Evolutionary conservation across 345 rosid species (phyloP).

Genomic region (Cardiospermum halicacabum): DNA sequence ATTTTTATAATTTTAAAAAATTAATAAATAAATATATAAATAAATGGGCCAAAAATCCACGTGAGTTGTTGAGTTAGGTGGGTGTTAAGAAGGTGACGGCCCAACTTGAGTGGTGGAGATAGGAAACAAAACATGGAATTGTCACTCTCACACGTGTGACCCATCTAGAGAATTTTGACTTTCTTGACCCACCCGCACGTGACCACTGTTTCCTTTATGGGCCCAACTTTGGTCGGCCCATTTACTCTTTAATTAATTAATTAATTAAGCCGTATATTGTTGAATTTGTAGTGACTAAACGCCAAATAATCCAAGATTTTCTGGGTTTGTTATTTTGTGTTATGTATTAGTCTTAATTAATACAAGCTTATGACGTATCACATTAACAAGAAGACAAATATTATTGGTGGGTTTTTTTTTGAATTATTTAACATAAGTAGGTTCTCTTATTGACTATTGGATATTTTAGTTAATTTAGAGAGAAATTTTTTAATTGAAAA

Average conservation of each 20-base stretch:
- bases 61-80: constrained; percentile 17
- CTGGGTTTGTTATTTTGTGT: background rate
- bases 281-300: background rate
- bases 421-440: background rate
- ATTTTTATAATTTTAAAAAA: too few species aligned
- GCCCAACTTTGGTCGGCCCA: constrained; percentile 12
- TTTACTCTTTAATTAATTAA: background rate
- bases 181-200: constrained; percentile 48
- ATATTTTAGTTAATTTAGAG: background rate
- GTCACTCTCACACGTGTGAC: constrained; percentile 35
- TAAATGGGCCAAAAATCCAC: constrained; percentile 32
- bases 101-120: constrained; percentile 16
- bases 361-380: background rate
- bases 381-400: background rate
- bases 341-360: background rate
- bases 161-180: constrained; percentile 13
- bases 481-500: background rate
- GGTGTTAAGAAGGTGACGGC: constrained; percentile 4
- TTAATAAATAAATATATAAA: background rate
- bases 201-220: constrained; percentile 24
- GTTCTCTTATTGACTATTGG: background rate
- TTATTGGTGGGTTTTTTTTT: background rate
- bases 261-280: background rate
- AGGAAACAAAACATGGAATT: constrained; percentile 12
- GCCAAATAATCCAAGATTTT: background rate